Percentiles rank a stretch among this genome's conserved stretches.
These are phyloP conservation scores for Tylopilus plumbeoviolaceoides DNA, from an alignment of 768 basidiomycete species.

Conservation along the genomic window DNA sequence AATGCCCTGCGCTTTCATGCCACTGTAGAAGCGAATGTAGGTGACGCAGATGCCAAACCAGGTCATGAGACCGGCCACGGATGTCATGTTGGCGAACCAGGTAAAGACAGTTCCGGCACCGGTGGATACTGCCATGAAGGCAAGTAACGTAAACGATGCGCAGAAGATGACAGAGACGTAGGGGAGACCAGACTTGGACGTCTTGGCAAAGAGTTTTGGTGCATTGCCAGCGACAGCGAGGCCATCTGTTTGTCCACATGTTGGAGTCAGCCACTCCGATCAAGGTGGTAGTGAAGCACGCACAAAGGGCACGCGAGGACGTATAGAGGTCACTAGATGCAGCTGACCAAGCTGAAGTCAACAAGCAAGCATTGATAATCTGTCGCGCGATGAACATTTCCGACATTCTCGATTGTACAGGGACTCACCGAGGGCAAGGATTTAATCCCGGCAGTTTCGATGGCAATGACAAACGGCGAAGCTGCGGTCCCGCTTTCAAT, in stretches of 20 bases:
- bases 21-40: slow-evolving; percentile 82
- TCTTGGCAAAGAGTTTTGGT: slow-evolving; percentile 70
- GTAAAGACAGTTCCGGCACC: slow-evolving; percentile 72
- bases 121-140: slow-evolving; percentile 71
- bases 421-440: slow-evolving; percentile 65
- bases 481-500: slow-evolving; percentile 55
- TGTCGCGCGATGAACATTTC: slow-evolving; percentile 21
- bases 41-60: slow-evolving; percentile 79
- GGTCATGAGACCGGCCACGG: slow-evolving; percentile 66
- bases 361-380: slow-evolving; percentile 78
- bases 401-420: slow-evolving; percentile 13
- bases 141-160: slow-evolving; percentile 62
- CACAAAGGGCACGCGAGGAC: slow-evolving; percentile 81
- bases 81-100: slow-evolving; percentile 79
- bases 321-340: slow-evolving; percentile 88
- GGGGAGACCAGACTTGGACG: slow-evolving; percentile 72
- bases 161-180: slow-evolving; percentile 67
- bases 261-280: neutral
- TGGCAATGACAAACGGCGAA: slow-evolving; percentile 92
- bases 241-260: slow-evolving; percentile 49
- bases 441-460: slow-evolving; percentile 81
- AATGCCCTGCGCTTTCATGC: slow-evolving; percentile 75
- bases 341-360: slow-evolving; percentile 92
- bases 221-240: slow-evolving; percentile 79
- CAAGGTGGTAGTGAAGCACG: slow-evolving; percentile 23